Evolutionary conservation across 2,329 filamentous ascomycete genomes (phyloP).

Genomic region (Phoma herbarum): DNA sequence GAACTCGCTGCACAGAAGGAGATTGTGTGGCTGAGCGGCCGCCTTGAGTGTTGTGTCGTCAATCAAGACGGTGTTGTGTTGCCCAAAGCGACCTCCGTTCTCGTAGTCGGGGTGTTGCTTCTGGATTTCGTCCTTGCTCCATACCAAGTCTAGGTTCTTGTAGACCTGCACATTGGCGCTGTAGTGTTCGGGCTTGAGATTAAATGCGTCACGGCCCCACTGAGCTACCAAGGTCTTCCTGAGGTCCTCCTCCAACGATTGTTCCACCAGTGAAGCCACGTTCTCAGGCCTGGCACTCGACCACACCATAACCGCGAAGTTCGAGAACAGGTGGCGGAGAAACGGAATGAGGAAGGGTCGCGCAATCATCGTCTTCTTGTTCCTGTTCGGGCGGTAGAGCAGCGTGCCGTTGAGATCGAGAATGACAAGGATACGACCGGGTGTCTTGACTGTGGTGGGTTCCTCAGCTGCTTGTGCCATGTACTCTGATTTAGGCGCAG

Average conservation of each 20-base stretch:
- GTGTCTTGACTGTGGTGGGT: slow-evolving; percentile 47
- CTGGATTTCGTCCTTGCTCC: slow-evolving; percentile 63
- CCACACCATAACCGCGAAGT: slow-evolving; percentile 87
- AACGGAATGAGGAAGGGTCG: slow-evolving; percentile 76
- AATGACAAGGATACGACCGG: slow-evolving; percentile 77
- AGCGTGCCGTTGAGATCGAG: slow-evolving; percentile 95
- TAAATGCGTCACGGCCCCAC: slow-evolving; percentile 82
- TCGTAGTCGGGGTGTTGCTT: slow-evolving; percentile 52
- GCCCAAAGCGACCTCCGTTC: slow-evolving; percentile 68
- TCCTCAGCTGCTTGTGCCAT: slow-evolving; percentile 60
- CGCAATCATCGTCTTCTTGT: slow-evolving; percentile 63
- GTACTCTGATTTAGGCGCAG: slow-evolving; percentile 69
- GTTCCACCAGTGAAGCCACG: slow-evolving; percentile 71
- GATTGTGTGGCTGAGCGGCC: slow-evolving; percentile 81
- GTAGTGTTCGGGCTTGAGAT: slow-evolving; percentile 72
- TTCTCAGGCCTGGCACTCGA: slow-evolving; percentile 82
- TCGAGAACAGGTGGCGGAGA: slow-evolving; percentile 74
- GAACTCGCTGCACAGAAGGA: slow-evolving; percentile 84
- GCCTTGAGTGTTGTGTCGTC: slow-evolving; percentile 88
- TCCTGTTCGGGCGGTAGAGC: slow-evolving; percentile 70
- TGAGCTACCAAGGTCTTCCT: slow-evolving; percentile 68
- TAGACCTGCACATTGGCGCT: slow-evolving; percentile 81
- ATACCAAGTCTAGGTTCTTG: slow-evolving; percentile 80
- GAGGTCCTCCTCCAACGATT: slow-evolving; percentile 68
- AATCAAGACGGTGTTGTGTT: slow-evolving; percentile 87